A percentile compares a stretch with the other conserved stretches of the same genome.
Conservation (phyloP, 2,329 filamentous ascomycete genomes). For the Falciphora oryzae region DNA sequence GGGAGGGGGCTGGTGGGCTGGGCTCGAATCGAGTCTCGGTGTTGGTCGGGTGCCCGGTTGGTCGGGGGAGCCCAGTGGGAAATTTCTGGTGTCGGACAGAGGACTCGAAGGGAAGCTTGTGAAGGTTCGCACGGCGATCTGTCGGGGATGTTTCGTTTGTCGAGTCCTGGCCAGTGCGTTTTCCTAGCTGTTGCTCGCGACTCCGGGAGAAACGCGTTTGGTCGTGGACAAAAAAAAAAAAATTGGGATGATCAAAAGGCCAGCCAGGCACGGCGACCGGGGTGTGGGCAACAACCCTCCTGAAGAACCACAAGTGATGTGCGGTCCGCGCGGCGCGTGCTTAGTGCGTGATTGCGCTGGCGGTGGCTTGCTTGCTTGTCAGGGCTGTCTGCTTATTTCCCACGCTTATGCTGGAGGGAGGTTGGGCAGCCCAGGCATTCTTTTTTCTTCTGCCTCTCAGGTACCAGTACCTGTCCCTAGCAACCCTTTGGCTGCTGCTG, state of each 20-base stretch:
- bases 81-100: background rate
- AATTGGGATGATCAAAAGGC: background rate
- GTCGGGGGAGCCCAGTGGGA: background rate
- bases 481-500: background rate
- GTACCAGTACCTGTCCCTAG: background rate
- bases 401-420: background rate
- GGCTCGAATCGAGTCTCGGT: background rate
- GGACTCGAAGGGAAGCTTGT: background rate
- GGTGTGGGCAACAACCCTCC: background rate
- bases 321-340: too few species aligned
- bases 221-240: background rate
- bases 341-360: background rate
- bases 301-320: constrained; percentile 1
- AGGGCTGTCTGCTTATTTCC: background rate
- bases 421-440: background rate
- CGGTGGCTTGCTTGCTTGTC: background rate
- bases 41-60: background rate
- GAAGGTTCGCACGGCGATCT: background rate
- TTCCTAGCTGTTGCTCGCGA: background rate
- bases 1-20: background rate
- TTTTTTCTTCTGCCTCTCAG: background rate
- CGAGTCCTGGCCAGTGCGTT: background rate
- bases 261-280: background rate
- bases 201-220: background rate
- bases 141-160: background rate